Conservation (phyloP, 2,329 filamentous ascomycete genomes). For the Neurospora sp. region DNA sequence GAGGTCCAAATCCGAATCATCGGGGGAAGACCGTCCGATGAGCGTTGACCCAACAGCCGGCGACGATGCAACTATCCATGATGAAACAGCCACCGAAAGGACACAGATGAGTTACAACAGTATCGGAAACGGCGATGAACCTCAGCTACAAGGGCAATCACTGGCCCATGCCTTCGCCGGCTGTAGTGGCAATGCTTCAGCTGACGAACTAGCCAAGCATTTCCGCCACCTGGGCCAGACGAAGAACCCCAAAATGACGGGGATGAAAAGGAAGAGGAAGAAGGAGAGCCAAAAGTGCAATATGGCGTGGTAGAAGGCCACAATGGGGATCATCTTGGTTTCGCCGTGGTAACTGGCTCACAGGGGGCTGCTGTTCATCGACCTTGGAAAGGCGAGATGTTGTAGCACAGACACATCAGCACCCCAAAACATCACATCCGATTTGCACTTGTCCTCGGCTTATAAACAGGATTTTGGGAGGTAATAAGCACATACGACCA, state of each 20-base stretch:
- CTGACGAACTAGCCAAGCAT: not conserved
- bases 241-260: not conserved
- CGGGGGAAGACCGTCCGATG: not conserved
- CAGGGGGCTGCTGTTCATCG: not conserved
- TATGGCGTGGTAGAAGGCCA: not conserved
- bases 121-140: not conserved
- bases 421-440: not conserved
- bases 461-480: fast-evolving
- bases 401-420: not conserved
- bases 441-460: fast-evolving
- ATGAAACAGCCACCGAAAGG: not conserved
- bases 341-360: not conserved
- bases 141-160: not conserved
- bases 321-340: not conserved
- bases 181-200: not conserved
- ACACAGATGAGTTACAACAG: not conserved
- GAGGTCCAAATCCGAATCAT: not conserved
- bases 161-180: not conserved
- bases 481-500: not conserved
- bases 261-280: not conserved
- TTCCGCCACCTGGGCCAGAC: not conserved
- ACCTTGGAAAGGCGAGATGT: not conserved
- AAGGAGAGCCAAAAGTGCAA: not conserved
- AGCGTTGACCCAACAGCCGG: not conserved
- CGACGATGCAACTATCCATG: not conserved